Evolutionary conservation across 345 rosid genomes (phyloP).

Genomic region (Acer negundo): DNA sequence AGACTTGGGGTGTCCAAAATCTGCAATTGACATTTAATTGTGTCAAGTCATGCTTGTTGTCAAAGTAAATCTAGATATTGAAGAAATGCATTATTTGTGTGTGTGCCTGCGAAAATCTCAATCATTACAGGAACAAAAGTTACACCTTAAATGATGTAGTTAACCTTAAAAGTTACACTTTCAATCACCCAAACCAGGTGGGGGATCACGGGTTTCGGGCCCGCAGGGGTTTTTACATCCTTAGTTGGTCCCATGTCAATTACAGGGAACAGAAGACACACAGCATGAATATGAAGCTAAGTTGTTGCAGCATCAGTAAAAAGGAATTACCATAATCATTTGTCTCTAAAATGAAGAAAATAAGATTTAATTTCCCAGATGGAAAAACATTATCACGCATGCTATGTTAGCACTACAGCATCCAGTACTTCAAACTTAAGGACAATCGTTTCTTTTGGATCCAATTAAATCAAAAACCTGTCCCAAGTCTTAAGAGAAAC

Average conservation of each 20-base stretch:
- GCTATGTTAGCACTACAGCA: neutral
- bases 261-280: neutral
- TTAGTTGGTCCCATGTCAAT: too few relatives aligned
- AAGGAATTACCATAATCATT: neutral
- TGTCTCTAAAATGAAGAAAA: neutral
- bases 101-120: neutral
- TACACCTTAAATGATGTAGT: neutral
- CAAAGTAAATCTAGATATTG: neutral
- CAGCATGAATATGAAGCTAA: neutral
- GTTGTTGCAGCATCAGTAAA: neutral
- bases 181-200: too few relatives aligned
- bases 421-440: neutral
- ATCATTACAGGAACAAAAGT: neutral
- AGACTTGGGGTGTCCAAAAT: conserved; percentile 91
- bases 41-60: neutral
- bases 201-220: too few relatives aligned
- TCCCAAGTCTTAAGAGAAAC: neutral
- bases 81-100: neutral
- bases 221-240: too few relatives aligned
- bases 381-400: neutral
- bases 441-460: neutral
- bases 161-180: neutral
- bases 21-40: conserved; percentile 37
- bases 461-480: neutral
- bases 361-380: neutral